Percentiles rank a stretch among this genome's conserved stretches.
Conservation (phyloP, 352 stramenopile species). For the Peronospora farinosa region DNA sequence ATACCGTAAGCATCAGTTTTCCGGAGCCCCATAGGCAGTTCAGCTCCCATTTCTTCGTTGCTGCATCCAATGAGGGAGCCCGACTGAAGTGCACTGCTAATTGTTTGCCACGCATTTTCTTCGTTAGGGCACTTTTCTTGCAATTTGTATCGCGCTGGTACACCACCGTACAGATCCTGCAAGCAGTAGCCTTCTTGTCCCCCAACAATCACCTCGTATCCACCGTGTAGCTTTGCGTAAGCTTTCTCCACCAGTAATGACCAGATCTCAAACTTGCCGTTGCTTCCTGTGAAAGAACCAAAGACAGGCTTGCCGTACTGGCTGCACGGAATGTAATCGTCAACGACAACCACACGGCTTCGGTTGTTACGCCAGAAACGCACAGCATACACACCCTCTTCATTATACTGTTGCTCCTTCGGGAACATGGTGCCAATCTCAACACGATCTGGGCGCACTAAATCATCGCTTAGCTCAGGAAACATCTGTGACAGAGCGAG, state of each 20-base stretch:
- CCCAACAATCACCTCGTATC: conserved; percentile 86
- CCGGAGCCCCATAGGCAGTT: conserved; percentile 56
- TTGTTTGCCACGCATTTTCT: conserved; percentile 46
- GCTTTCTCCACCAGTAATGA: conserved; percentile 91
- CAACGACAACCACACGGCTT: conserved; percentile 72
- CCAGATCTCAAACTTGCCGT: conserved; percentile 89
- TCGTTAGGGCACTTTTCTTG: conserved; percentile 58
- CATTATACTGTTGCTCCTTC: conserved; percentile 83
- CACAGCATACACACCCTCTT: conserved; percentile 83
- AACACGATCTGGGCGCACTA: conserved; percentile 52
- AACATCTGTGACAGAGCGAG: conserved; percentile 71
- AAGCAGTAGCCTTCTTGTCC: conserved; percentile 75
- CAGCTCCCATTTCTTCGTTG: conserved; percentile 60
- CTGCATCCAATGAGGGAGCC: conserved; percentile 67
- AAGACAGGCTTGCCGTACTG: conserved; percentile 82
- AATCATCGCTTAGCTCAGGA: conserved; percentile 52
- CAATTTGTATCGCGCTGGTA: conserved; percentile 58
- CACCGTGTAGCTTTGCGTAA: conserved; percentile 91
- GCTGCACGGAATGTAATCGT: conserved; percentile 82
- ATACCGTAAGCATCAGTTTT: conserved; percentile 72
- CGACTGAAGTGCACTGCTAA: conserved; percentile 39
- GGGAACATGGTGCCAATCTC: conserved; percentile 45
- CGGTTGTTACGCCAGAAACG: conserved; percentile 82
- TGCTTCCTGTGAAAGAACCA: conserved; percentile 72
- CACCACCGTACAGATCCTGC: conserved; percentile 73